Percentiles rank a stretch among this genome's conserved stretches.
Evolutionary conservation across 345 rosid species (phyloP).

Genomic region (Boechera stricta): DNA sequence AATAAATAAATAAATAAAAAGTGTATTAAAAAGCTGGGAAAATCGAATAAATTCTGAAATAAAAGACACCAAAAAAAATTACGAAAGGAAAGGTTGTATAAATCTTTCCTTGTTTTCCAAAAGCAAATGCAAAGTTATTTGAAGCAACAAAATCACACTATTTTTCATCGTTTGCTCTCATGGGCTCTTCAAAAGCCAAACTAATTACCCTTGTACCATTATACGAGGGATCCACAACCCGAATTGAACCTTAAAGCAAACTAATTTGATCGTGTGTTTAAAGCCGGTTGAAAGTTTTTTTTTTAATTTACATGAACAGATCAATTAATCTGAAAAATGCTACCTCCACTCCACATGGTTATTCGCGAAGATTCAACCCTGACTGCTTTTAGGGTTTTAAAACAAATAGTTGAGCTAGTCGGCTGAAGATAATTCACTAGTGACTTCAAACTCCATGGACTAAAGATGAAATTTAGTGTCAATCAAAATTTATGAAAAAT

Average conservation of each 20-base stretch:
- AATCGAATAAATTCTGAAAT: constrained; percentile 15
- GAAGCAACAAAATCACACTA: constrained; percentile 31
- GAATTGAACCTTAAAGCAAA: background rate
- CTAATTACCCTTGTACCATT: constrained; percentile 5
- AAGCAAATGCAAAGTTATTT: constrained; percentile 38
- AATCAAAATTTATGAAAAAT: background rate
- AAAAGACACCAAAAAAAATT: background rate
- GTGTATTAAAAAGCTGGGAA: background rate
- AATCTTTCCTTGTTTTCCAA: constrained; percentile 25
- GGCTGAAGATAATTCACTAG: background rate
- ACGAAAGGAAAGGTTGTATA: constrained; percentile 18
- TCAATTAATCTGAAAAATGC: background rate
- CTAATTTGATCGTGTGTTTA: background rate
- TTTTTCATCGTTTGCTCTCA: constrained; percentile 14
- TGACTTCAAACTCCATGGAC: background rate
- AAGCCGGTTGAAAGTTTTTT: background rate
- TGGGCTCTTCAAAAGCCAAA: constrained; percentile 36
- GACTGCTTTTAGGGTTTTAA: constrained; percentile 20
- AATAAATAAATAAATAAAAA: background rate
- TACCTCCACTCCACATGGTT: too few species aligned
- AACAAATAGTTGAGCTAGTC: background rate
- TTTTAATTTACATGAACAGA: too few species aligned
- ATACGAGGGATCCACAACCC: constrained; percentile 5
- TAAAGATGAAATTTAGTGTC: background rate
- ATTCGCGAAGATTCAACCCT: background rate